A percentile compares a stretch with the other conserved stretches of the same genome.
phyloP scores from a whole-genome alignment of 495 filamentous ascomycete species.

The Gamarada debralockiae region DNA sequence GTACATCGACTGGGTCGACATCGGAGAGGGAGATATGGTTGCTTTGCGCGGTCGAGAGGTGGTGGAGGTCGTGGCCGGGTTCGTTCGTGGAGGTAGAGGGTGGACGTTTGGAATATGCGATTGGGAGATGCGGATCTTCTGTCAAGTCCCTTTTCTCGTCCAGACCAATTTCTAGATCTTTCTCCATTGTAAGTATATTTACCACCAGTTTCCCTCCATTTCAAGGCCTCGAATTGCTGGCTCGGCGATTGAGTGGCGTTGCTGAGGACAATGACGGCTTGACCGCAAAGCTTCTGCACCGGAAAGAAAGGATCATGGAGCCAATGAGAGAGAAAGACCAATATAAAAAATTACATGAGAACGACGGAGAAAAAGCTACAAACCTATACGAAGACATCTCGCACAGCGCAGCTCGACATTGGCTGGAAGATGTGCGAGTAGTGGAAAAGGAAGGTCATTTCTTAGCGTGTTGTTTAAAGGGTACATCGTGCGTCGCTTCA shows the following conservation, averaged over 20 bases:
- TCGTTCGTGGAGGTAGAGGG: not conserved
- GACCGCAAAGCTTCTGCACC: not conserved
- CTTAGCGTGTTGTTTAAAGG: no score
- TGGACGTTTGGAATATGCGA: not conserved
- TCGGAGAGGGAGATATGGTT: slow-evolving; percentile 53
- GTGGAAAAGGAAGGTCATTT: no score
- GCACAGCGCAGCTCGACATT: no score
- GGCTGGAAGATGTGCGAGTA: no score
- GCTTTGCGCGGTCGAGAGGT: slow-evolving; percentile 12
- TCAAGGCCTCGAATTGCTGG: not conserved
- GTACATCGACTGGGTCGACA: slow-evolving; percentile 56
- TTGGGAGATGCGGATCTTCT: not conserved
- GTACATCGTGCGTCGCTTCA: no score
- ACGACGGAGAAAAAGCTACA: no score
- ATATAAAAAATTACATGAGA: no score
- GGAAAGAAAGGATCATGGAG: not conserved
- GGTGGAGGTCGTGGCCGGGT: not conserved
- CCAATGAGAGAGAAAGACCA: no score
- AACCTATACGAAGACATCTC: no score
- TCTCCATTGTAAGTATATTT: slow-evolving; percentile 2
- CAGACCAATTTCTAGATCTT: not conserved
- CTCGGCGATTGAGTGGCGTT: not conserved
- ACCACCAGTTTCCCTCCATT: not conserved
- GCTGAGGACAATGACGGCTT: not conserved
- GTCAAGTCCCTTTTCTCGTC: not conserved